Conservation (phyloP, 805 yeast genomes). For the Schizosaccharomyces lindneri region DNA sequence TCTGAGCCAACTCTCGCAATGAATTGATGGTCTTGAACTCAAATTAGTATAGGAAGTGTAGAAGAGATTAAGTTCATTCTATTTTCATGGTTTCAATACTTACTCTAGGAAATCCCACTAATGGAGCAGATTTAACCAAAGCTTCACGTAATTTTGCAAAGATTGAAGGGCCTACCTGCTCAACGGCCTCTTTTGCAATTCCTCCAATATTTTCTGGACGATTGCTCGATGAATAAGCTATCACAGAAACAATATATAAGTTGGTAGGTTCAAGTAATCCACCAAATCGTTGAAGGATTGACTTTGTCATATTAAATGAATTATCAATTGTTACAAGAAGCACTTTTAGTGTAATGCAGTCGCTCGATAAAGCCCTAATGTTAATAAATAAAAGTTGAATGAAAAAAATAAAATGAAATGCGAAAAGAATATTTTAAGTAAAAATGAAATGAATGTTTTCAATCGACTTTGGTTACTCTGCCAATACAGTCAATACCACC, state of each 20-base stretch:
- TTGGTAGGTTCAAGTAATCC: not conserved
- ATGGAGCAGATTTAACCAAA: constrained; percentile 49
- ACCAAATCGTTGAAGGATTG: not conserved
- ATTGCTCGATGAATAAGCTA: constrained; percentile 59
- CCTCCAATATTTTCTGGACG: constrained; percentile 58
- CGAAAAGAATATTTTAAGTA: too few relatives aligned
- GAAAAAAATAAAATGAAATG: too few relatives aligned
- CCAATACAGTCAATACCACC: too few relatives aligned
- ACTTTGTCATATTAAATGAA: not conserved
- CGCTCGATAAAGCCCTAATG: too few relatives aligned
- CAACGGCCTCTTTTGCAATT: constrained; percentile 43
- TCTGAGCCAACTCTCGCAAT: constrained; percentile 33
- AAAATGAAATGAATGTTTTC: too few relatives aligned
- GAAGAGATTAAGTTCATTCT: not conserved
- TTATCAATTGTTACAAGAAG: not conserved
- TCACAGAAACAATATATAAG: constrained; percentile 66
- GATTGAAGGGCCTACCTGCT: constrained; percentile 5
- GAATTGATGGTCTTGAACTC: constrained; percentile 40
- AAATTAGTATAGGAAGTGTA: too few relatives aligned
- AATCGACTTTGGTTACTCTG: too few relatives aligned
- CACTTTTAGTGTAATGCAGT: too few relatives aligned
- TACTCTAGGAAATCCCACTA: constrained; percentile 50
- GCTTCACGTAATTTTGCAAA: constrained; percentile 39
- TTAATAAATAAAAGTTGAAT: too few relatives aligned
- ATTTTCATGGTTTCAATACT: not conserved